A percentile compares a stretch with the other conserved stretches of the same genome.
Conservation (phyloP, 306 rosid genomes). For the Styphnolobium japonicum region DNA sequence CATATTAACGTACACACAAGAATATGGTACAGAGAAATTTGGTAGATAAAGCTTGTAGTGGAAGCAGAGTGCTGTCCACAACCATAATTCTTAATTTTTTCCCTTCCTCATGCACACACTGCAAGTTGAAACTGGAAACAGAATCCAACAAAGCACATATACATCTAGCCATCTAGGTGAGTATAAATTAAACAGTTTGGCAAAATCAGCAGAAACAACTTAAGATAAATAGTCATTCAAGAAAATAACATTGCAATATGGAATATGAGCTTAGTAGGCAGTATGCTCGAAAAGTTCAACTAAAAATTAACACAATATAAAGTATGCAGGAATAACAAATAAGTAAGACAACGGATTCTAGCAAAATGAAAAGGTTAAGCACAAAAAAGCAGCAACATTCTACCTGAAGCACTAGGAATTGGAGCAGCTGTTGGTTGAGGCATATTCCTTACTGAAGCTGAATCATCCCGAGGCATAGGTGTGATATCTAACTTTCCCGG, state of each 20-base stretch:
- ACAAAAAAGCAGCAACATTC: conserved; percentile 16
- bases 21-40: not conserved
- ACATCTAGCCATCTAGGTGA: not conserved
- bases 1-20: not conserved
- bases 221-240: not conserved
- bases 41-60: not conserved
- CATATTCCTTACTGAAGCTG: conserved; percentile 55
- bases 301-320: conserved; percentile 4
- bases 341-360: not conserved
- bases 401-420: conserved; percentile 72
- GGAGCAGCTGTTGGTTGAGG: conserved; percentile 67
- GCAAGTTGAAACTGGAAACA: not conserved
- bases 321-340: not conserved
- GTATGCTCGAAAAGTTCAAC: conserved; percentile 4
- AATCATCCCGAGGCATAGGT: conserved; percentile 72
- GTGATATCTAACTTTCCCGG: conserved; percentile 79
- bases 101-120: not conserved
- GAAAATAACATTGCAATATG: not conserved
- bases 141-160: not conserved
- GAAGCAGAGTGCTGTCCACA: not conserved
- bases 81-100: not conserved
- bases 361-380: conserved; percentile 14
- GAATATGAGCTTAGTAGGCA: not conserved
- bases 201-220: conserved; percentile 15
- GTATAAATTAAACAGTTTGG: not conserved